Evolutionary conservation across 208 protist species (phyloP).

Genomic region (Crithidia bombi): DNA sequence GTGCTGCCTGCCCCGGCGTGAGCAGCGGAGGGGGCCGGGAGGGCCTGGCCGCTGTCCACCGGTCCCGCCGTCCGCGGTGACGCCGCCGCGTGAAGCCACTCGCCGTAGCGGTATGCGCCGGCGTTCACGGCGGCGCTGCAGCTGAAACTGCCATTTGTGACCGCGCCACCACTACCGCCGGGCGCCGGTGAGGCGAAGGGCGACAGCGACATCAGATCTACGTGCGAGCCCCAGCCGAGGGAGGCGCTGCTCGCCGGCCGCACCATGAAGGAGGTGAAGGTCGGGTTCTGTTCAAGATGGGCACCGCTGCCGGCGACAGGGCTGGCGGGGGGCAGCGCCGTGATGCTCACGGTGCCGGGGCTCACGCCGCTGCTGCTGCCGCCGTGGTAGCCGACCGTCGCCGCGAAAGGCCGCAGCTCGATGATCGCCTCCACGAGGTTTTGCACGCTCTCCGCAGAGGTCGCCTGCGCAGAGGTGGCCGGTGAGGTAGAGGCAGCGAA

Average conservation of each 20-base stretch:
- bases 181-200: constrained; percentile 23
- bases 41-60: background rate
- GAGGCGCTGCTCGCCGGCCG: constrained; percentile 27
- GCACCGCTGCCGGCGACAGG: constrained; percentile 7
- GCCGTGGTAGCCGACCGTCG: background rate
- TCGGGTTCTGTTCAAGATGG: constrained; percentile 2
- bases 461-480: background rate
- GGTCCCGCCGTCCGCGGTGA: background rate
- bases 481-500: constrained; percentile 10
- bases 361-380: constrained; percentile 3
- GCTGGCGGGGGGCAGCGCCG: constrained; percentile 17
- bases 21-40: background rate
- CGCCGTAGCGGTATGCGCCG: background rate
- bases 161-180: background rate
- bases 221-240: constrained; percentile 26
- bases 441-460: constrained; percentile 21
- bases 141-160: constrained; percentile 14
- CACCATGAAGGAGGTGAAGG: constrained; percentile 3
- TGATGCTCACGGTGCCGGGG: constrained; percentile 12
- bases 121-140: background rate
- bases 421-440: constrained; percentile 53
- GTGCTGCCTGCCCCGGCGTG: background rate
- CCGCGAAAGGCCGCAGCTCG: constrained; percentile 44
- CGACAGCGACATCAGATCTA: constrained; percentile 36
- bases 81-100: background rate